Conservation (phyloP, 2,329 filamentous ascomycete genomes). For the Ceratocystis destructans region DNA sequence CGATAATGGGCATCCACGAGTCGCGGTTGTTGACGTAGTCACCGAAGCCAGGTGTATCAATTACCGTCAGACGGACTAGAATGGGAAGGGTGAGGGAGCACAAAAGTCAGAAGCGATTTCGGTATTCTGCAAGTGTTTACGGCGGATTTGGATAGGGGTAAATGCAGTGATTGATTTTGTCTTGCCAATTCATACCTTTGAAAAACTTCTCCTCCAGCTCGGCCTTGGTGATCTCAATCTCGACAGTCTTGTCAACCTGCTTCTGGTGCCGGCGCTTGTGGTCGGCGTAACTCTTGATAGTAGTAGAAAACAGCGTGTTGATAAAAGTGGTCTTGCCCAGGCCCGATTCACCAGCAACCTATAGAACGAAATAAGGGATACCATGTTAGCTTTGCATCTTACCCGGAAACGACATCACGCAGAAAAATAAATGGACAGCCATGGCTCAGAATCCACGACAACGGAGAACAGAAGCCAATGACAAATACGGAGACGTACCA, state of each 20-base stretch:
- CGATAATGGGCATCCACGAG: conserved; percentile 99
- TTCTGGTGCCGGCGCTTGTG: conserved; percentile 98
- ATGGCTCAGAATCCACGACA: not conserved
- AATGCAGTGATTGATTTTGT: not conserved
- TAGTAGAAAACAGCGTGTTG: conserved; percentile 99
- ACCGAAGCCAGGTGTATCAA: conserved; percentile 96
- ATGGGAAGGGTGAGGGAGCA: not conserved
- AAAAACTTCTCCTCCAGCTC: conserved; percentile 99
- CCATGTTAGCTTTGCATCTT: too few species aligned
- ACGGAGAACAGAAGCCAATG: not conserved
- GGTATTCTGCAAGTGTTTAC: conserved; percentile 20
- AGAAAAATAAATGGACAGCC: not conserved
- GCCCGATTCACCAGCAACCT: conserved; percentile 97
- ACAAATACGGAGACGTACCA: conserved; percentile 46
- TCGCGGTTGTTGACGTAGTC: conserved; percentile 99
- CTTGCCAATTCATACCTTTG: conserved; percentile 55
- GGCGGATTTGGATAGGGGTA: not conserved
- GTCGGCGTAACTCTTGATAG: conserved; percentile 99
- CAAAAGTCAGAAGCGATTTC: conserved; percentile 15
- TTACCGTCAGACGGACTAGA: conserved; percentile 90
- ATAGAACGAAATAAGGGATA: conserved; percentile 13
- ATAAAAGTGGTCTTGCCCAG: conserved; percentile 99
- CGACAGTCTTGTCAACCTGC: conserved; percentile 98
- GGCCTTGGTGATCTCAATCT: conserved; percentile 99
- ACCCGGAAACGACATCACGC: not conserved